Percentiles rank a stretch among this genome's conserved stretches.
Conservation (phyloP, 148 eudicot genomes). For the Chenopodium quinoa region DNA sequence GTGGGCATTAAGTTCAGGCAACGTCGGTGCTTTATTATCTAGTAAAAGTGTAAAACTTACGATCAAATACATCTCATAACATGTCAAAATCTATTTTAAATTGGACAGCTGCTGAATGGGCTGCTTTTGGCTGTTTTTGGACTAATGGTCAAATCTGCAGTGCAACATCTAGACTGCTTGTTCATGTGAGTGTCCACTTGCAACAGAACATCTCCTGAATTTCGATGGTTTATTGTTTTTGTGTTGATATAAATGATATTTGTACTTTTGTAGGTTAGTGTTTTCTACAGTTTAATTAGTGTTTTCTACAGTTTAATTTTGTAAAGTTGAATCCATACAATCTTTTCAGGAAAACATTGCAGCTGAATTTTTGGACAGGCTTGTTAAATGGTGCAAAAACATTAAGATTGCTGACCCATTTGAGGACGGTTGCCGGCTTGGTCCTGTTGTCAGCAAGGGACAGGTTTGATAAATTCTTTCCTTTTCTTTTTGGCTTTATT, state of each 20-base stretch:
- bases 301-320: neutral
- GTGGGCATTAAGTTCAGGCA: slow-evolving; percentile 26
- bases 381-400: slow-evolving; percentile 78
- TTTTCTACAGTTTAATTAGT: neutral
- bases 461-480: slow-evolving; percentile 51
- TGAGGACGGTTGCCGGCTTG: slow-evolving; percentile 94
- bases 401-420: slow-evolving; percentile 92
- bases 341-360: slow-evolving; percentile 86
- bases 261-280: neutral
- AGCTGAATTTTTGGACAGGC: slow-evolving; percentile 69
- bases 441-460: slow-evolving; percentile 89
- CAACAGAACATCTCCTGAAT: neutral
- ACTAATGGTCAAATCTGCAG: slow-evolving; percentile 99
- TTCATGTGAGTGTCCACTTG: slow-evolving; percentile 57
- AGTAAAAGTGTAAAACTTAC: neutral
- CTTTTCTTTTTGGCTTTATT: neutral
- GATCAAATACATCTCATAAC: slow-evolving; percentile 6
- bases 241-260: neutral
- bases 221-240: neutral
- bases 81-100: slow-evolving; percentile 1
- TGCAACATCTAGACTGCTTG: slow-evolving; percentile 91
- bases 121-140: slow-evolving; percentile 96
- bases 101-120: slow-evolving; percentile 92
- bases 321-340: neutral
- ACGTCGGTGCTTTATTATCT: neutral